These are phyloP conservation scores for Ustulina deusta DNA, from an alignment of 2,329 filamentous ascomycete species.

Conservation along the genomic window DNA sequence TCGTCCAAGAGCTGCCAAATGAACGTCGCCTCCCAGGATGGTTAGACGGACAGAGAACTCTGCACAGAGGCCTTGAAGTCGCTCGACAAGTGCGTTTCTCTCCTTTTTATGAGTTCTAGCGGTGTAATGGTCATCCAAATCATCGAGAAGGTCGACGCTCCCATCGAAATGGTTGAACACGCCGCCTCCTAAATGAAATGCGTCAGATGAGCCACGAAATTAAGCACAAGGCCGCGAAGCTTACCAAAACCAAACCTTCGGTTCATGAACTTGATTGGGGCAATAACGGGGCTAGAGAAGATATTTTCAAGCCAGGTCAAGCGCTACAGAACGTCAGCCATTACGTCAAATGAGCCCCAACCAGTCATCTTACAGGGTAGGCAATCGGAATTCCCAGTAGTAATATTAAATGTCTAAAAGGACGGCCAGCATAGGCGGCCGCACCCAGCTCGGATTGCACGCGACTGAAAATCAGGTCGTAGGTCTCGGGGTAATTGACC, in stretches of 20 bases:
- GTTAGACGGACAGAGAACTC: slow-evolving; percentile 91
- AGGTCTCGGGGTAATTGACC: slow-evolving; percentile 94
- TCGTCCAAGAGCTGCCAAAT: slow-evolving; percentile 89
- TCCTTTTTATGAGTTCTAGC: slow-evolving; percentile 91
- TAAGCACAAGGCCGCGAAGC: slow-evolving; percentile 35
- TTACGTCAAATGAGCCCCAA: slow-evolving; percentile 38
- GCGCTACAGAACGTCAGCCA: slow-evolving; percentile 62
- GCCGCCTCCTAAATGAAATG: slow-evolving; percentile 67
- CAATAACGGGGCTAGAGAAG: slow-evolving; percentile 85
- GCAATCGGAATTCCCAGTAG: slow-evolving; percentile 89
- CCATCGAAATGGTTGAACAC: slow-evolving; percentile 97
- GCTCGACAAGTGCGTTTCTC: slow-evolving; percentile 80
- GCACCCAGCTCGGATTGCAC: slow-evolving; percentile 78
- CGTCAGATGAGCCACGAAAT: slow-evolving; percentile 13
- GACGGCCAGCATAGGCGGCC: slow-evolving; percentile 74
- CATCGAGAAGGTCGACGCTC: slow-evolving; percentile 90
- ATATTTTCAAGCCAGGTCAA: slow-evolving; percentile 98
- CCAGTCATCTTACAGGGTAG: slow-evolving; percentile 72
- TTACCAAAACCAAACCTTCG: slow-evolving; percentile 83
- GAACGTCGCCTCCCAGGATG: slow-evolving; percentile 93
- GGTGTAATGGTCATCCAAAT: slow-evolving; percentile 96
- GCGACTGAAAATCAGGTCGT: slow-evolving; percentile 83
- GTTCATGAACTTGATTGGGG: slow-evolving; percentile 88
- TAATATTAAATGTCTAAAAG: slow-evolving; percentile 89
- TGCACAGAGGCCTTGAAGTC: slow-evolving; percentile 84